Evolutionary conservation across 2,329 filamentous ascomycete genomes (phyloP).

Genomic region (Hypoxylon sp.): DNA sequence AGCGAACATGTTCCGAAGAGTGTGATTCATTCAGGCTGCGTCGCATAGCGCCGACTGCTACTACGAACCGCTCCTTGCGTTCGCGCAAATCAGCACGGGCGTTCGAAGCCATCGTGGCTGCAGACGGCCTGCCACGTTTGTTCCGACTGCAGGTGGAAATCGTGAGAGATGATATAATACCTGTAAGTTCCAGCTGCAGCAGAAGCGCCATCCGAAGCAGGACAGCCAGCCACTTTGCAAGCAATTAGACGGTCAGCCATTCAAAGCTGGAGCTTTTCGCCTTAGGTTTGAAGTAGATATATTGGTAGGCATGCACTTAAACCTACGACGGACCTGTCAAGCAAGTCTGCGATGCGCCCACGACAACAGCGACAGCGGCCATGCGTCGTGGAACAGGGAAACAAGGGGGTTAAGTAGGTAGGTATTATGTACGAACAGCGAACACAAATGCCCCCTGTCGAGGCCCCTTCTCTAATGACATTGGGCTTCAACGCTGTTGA

Average conservation of each 20-base stretch:
- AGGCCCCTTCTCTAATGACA: constrained; percentile 10
- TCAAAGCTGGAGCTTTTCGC: constrained; percentile 19
- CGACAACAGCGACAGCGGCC: constrained; percentile 33
- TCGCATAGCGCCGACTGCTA: constrained; percentile 44
- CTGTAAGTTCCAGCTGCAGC: constrained; percentile 24
- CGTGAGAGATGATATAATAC: constrained; percentile 21
- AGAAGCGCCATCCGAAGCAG: constrained; percentile 31
- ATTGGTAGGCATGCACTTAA: constrained; percentile 28
- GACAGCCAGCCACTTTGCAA: constrained; percentile 14
- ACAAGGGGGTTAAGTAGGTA: not conserved
- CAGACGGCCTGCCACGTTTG: constrained; percentile 38
- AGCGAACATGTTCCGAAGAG: constrained; percentile 31
- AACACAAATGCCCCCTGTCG: constrained; percentile 27
- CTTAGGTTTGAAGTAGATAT: constrained; percentile 36
- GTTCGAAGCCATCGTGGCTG: constrained; percentile 40
- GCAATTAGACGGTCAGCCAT: constrained; percentile 21
- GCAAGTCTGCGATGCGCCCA: constrained; percentile 38
- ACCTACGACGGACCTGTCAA: constrained; percentile 36
- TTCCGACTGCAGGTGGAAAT: constrained; percentile 32
- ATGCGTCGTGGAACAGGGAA: constrained; percentile 30
- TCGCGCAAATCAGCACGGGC: constrained; percentile 39
- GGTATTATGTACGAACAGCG: constrained; percentile 32
- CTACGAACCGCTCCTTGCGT: constrained; percentile 26
- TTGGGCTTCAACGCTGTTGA: constrained; percentile 38
- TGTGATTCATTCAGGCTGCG: constrained; percentile 41